Percentiles rank a stretch among this genome's conserved stretches.
Conservation (phyloP, 164 flowering plant species). For the Annona squamosa region DNA sequence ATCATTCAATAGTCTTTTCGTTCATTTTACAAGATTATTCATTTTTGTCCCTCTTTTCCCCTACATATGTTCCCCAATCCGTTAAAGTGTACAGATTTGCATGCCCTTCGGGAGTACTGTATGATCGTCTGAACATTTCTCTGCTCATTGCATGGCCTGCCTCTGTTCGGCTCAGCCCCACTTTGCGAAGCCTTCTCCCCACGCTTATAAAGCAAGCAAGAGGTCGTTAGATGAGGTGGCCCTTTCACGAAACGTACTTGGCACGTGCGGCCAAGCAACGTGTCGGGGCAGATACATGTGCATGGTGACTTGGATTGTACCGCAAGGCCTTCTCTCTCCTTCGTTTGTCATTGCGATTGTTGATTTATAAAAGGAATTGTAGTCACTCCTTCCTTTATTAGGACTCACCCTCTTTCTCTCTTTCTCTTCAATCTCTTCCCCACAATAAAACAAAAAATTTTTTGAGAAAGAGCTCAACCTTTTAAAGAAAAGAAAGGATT, state of each 20-base stretch:
- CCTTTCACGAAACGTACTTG: slow-evolving; percentile 7
- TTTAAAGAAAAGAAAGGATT: background rate
- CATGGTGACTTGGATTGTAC: slow-evolving; percentile 12
- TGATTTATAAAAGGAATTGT: slow-evolving; percentile 13
- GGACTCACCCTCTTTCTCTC: background rate
- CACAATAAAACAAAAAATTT: background rate
- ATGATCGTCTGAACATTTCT: no score
- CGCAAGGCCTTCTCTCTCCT: slow-evolving; percentile 1
- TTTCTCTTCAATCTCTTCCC: background rate
- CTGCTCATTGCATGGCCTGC: no score
- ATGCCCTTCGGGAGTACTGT: no score
- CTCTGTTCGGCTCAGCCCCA: background rate
- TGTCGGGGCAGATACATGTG: slow-evolving; percentile 2
- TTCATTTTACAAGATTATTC: no score
- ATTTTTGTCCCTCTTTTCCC: no score
- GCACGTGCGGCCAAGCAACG: slow-evolving; percentile 6
- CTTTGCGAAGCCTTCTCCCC: slow-evolving; percentile 7
- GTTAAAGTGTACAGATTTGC: no score
- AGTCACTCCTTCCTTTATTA: background rate
- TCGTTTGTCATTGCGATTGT: background rate
- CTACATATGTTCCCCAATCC: no score
- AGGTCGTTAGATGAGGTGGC: slow-evolving; percentile 7
- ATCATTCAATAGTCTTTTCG: no score
- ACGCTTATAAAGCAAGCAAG: slow-evolving; percentile 8
- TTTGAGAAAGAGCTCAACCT: background rate